Base-by-base conservation (phyloP, 768 basidiomycete genomes). In the Lactarius sp. region DNA sequence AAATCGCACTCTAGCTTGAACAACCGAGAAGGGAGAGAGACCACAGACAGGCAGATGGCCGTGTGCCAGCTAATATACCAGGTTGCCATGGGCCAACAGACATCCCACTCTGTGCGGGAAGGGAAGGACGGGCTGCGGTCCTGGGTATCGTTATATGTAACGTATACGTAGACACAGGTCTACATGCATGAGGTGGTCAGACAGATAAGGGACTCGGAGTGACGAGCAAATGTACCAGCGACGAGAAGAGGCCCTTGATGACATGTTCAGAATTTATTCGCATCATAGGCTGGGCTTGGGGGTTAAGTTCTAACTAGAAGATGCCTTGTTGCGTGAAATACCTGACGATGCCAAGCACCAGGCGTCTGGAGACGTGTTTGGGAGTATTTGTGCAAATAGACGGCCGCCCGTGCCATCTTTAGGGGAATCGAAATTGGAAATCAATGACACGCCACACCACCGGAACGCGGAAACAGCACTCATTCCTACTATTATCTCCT, bases 61-160 rank as follows among this genome's bases (percentile, higher is more conserved):
- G 34, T 27, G 10, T 63, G 65, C 65, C 65, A 66, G 12, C 37
- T 58, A 6, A 66, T 63, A 51, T 62, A 62, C 65, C 65, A 66
- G 2, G 51, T 58, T 7, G 61, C 65, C 10, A 66, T 18, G 7
- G 51, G 61, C 61, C 61, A 64, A 4, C 65, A 66, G 4, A 64
- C 1, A 16, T 66, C 62, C 65, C 61, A 64, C 36, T 66, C 65
- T 0, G 56, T 47, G 3, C 18, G 2, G 10, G 46, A 58, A 5
- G 51, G 56, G 31, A 41, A n/a, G 1, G 37, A 34, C 16, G 56
- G 56, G 1, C 55, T 58, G 1, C 0, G 65, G 1, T 52, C 62
- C 34, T 42, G 51, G 0, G 61, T 49, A 4, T 63, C 61, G 0
- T 6, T 0, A 6, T 49, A 66, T 12, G 65, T 64, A 1, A 63